These are phyloP conservation scores for Puccinellia tenuiflora DNA, from an alignment of 176 grass and related monocot species.

Conservation along the genomic window DNA sequence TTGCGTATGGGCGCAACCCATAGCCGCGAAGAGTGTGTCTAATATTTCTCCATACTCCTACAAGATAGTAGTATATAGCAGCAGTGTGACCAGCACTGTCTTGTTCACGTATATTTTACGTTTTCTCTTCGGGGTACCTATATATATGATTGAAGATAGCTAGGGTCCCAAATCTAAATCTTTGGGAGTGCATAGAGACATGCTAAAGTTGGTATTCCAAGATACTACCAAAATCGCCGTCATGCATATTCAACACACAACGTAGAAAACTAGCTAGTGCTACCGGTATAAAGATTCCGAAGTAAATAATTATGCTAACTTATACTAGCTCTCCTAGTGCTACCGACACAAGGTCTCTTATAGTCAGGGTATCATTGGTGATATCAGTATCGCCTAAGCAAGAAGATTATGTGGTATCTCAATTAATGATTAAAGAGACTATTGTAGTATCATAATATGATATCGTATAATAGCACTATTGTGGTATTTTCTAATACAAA, in stretches of 20 bases:
- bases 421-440: too few relatives aligned
- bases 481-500: too few relatives aligned
- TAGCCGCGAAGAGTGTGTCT: background rate
- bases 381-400: too few relatives aligned
- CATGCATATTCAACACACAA: background rate
- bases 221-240: conserved; percentile 17
- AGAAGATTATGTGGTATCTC: too few relatives aligned
- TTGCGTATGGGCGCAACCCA: background rate
- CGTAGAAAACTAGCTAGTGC: background rate
- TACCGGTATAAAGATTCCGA: background rate
- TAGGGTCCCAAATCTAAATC: background rate
- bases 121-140: background rate
- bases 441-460: too few relatives aligned
- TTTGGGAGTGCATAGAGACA: background rate
- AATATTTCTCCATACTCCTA: background rate
- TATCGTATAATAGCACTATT: too few relatives aligned
- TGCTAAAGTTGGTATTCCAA: conserved; percentile 29
- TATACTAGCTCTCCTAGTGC: too few relatives aligned
- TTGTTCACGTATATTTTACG: background rate
- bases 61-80: background rate
- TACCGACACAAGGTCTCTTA: too few relatives aligned
- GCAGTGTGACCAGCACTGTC: background rate
- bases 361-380: too few relatives aligned
- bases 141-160: conserved; percentile 5
- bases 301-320: background rate